These are phyloP conservation scores for Meripilus lineatus DNA, from an alignment of 1,284 basidiomycete species.

Conservation along the genomic window DNA sequence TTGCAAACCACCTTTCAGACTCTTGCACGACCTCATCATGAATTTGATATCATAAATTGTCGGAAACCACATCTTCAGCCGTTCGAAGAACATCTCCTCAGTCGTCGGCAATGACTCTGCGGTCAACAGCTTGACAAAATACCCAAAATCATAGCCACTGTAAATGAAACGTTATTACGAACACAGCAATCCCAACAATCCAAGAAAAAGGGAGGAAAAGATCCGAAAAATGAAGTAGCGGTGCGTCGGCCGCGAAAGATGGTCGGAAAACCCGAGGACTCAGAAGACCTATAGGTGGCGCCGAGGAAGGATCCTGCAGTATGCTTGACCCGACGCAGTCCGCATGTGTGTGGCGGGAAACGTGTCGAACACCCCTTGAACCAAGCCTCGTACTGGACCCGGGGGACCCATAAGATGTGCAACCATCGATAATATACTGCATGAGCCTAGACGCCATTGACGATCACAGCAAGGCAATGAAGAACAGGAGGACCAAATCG, in stretches of 20 bases:
- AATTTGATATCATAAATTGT: constrained; percentile 98
- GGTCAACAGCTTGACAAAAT: constrained; percentile 94
- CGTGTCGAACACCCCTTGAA: background rate
- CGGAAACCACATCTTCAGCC: constrained; percentile 92
- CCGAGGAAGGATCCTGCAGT: background rate
- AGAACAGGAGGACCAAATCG: background rate
- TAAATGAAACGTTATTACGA: constrained; percentile 10
- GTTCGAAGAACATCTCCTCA: constrained; percentile 89
- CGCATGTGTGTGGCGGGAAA: background rate
- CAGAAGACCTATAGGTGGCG: no score
- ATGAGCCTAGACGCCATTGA: no score
- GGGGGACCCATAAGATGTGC: no score
- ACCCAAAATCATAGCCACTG: constrained; percentile 99
- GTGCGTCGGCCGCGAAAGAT: no score
- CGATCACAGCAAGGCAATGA: background rate
- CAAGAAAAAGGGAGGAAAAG: background rate
- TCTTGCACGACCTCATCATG: constrained; percentile 87
- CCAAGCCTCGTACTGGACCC: no score
- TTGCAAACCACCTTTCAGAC: constrained; percentile 90
- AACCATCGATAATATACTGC: no score
- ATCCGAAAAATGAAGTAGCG: background rate
- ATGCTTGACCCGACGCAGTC: background rate
- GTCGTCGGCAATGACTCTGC: constrained; percentile 82
- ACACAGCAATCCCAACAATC: background rate
- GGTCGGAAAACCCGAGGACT: no score